Evolutionary conservation across 129 eudicot species (phyloP).

Genomic region (Solidago caesia): DNA sequence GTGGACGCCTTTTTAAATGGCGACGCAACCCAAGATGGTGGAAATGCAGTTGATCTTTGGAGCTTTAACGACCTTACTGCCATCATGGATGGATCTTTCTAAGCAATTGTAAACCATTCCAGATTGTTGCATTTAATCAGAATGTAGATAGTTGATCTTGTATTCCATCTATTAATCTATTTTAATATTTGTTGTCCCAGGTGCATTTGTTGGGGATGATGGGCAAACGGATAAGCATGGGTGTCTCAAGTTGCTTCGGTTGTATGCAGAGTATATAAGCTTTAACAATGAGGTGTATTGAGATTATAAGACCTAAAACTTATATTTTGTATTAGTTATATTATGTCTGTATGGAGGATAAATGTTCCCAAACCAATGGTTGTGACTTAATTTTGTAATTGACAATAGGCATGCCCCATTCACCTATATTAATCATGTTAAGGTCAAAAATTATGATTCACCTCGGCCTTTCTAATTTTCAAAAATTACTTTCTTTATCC

Average conservation of each 20-base stretch:
- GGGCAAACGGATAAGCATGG: constrained; percentile 18
- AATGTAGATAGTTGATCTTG: constrained; percentile 1
- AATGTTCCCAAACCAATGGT: constrained; percentile 7
- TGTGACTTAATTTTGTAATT: constrained; percentile 6
- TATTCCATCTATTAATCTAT: background rate
- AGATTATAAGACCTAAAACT: constrained; percentile 30
- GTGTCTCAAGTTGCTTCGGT: constrained; percentile 23
- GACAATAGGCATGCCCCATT: background rate
- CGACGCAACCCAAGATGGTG: constrained; percentile 51
- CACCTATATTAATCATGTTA: background rate
- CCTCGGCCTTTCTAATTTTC: background rate
- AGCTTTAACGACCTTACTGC: constrained; percentile 61
- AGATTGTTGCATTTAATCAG: background rate
- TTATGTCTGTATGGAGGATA: constrained; percentile 24
- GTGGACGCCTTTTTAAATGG: constrained; percentile 65
- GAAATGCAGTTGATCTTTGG: constrained; percentile 69
- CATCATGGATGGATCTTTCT: constrained; percentile 53
- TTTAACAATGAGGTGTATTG: constrained; percentile 30
- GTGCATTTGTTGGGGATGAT: constrained; percentile 21
- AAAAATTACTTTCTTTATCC: background rate
- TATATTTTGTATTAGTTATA: constrained; percentile 25
- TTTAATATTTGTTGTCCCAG: constrained; percentile 15
- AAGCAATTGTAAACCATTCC: constrained; percentile 34
- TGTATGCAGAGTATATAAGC: constrained; percentile 35
- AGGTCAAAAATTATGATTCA: background rate